These are phyloP conservation scores for Candida qinlingensis DNA, from an alignment of 805 yeast genomes.

Conservation along the genomic window DNA sequence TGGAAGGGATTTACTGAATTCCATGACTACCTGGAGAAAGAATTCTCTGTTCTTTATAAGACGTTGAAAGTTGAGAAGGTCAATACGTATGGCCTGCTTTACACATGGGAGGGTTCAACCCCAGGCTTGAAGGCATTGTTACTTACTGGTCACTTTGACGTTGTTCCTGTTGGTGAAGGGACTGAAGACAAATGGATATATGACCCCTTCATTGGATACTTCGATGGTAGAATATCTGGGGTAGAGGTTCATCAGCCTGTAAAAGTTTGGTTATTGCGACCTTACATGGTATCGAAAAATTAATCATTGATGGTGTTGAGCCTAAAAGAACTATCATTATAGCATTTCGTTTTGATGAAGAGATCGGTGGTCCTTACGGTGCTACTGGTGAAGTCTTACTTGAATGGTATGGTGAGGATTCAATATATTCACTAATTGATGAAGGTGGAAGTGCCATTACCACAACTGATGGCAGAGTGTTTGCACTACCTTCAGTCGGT, in stretches of 20 bases:
- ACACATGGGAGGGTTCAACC: constrained; percentile 56
- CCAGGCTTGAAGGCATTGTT: constrained; percentile 52
- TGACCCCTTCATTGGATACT: constrained; percentile 60
- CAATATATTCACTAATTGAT: constrained; percentile 58
- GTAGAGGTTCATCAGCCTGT: constrained; percentile 73
- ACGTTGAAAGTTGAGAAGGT: constrained; percentile 47
- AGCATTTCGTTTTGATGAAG: constrained; percentile 76
- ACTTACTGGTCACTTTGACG: constrained; percentile 75
- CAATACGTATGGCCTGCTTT: constrained; percentile 58
- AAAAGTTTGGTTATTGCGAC: constrained; percentile 61
- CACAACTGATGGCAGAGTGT: constrained; percentile 29
- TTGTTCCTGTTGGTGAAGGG: constrained; percentile 65
- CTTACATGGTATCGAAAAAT: constrained; percentile 52
- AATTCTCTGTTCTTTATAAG: constrained; percentile 50
- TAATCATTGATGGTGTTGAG: constrained; percentile 38
- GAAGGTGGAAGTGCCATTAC: constrained; percentile 50
- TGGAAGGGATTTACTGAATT: constrained; percentile 28
- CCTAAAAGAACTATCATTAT: constrained; percentile 56
- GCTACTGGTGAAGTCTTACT: constrained; percentile 44
- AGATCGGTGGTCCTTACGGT: constrained; percentile 57
- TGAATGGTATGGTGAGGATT: constrained; percentile 51
- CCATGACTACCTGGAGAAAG: constrained; percentile 44
- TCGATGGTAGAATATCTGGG: constrained; percentile 62
- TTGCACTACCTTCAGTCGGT: constrained; percentile 53
- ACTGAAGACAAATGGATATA: constrained; percentile 56